phyloP scores from a whole-genome alignment of 805 yeast species.

The Saccharomycopsis sp. region DNA sequence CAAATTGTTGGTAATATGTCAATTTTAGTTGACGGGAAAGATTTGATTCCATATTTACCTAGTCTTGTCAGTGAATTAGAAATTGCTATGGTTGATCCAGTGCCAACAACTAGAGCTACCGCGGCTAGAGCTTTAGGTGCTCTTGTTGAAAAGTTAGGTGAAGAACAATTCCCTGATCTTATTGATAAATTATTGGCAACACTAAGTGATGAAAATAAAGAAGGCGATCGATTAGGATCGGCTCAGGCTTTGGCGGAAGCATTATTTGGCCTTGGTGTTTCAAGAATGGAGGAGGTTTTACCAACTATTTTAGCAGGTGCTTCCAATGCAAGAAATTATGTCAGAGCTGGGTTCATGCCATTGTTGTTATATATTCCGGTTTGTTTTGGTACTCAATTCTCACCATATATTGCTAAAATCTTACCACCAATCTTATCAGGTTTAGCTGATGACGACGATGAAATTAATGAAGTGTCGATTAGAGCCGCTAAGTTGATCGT shows the following conservation, averaged over 20 bases:
- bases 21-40: conserved; percentile 82
- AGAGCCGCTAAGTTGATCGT: conserved; percentile 91
- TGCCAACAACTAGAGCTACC: conserved; percentile 92
- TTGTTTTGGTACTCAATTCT: conserved; percentile 85
- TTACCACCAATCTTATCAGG: conserved; percentile 92
- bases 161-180: conserved; percentile 87
- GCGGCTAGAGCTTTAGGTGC: conserved; percentile 97
- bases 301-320: conserved; percentile 76
- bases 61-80: conserved; percentile 77
- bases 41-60: conserved; percentile 75
- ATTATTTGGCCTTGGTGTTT: conserved; percentile 81
- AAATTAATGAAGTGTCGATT: conserved; percentile 80
- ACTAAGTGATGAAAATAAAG: conserved; percentile 64
- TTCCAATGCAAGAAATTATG: conserved; percentile 53
- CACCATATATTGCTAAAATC: conserved; percentile 78
- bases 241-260: conserved; percentile 97
- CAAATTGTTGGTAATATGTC: conserved; percentile 99
- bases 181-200: conserved; percentile 74
- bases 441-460: conserved; percentile 83
- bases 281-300: conserved; percentile 80
- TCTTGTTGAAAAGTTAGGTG: conserved; percentile 92
- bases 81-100: conserved; percentile 96
- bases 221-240: conserved; percentile 92
- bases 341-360: conserved; percentile 92
- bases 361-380: conserved; percentile 84